phyloP scores from a whole-genome alignment of 2,329 filamentous ascomycete genomes.

The Talaromyces islandicus region DNA sequence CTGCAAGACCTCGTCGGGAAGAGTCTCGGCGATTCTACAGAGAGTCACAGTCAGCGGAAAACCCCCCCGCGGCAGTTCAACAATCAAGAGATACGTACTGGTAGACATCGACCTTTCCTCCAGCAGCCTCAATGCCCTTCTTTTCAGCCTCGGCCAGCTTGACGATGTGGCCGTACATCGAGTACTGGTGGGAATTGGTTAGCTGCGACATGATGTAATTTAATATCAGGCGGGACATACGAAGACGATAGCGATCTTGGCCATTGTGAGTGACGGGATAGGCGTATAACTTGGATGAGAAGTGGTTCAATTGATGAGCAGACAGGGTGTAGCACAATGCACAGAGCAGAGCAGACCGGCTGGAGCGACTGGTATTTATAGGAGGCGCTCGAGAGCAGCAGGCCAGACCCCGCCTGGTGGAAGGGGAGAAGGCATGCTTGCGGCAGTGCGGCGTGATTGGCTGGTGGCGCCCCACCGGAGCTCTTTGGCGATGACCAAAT shows the following conservation, averaged over 20 bases:
- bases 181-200: slow-evolving; percentile 59
- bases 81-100: slow-evolving; percentile 52
- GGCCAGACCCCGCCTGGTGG: not conserved
- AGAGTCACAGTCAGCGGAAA: slow-evolving; percentile 6
- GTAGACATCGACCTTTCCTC: slow-evolving; percentile 74
- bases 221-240: slow-evolving; percentile 48
- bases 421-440: not conserved
- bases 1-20: slow-evolving; percentile 69
- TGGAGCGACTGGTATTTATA: not conserved
- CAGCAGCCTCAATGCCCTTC: slow-evolving; percentile 80
- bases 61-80: not conserved
- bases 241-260: slow-evolving; percentile 84
- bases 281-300: not conserved
- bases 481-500: slow-evolving; percentile 5
- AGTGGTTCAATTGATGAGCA: not conserved
- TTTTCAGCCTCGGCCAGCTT: slow-evolving; percentile 83
- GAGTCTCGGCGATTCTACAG: slow-evolving; percentile 74
- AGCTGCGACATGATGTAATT: not conserved
- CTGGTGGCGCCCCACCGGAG: not conserved
- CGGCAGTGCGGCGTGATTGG: slow-evolving; percentile 1
- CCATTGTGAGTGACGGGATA: slow-evolving; percentile 53
- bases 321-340: not conserved
- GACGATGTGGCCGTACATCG: slow-evolving; percentile 87
- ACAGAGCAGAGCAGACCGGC: not conserved
- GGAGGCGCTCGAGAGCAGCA: not conserved